A percentile compares a stretch with the other conserved stretches of the same genome.
Evolutionary conservation across 2,329 filamentous ascomycete species (phyloP).

Genomic region (Beauveria scarabaeidicola): DNA sequence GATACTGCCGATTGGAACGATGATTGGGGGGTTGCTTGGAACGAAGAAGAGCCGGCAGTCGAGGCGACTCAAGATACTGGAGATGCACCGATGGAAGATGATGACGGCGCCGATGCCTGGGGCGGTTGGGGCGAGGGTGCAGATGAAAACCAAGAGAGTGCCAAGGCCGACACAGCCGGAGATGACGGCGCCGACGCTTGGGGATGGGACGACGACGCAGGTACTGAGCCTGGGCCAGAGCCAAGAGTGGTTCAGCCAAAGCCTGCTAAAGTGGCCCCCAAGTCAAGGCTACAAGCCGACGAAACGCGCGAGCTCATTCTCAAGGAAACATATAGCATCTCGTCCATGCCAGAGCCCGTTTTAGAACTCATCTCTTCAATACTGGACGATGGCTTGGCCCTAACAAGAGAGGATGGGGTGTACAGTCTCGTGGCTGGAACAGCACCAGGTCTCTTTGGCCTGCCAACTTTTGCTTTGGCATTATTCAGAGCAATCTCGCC

Average conservation of each 20-base stretch:
- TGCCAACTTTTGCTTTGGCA: slow-evolving; percentile 67
- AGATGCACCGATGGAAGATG: slow-evolving; percentile 19
- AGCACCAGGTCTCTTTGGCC: slow-evolving; percentile 58
- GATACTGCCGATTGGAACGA: slow-evolving; percentile 58
- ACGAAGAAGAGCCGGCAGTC: slow-evolving; percentile 49
- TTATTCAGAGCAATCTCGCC: slow-evolving; percentile 72
- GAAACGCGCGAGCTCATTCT: slow-evolving; percentile 61
- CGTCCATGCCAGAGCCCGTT: slow-evolving; percentile 74
- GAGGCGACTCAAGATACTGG: slow-evolving; percentile 16
- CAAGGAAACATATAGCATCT: slow-evolving; percentile 80
- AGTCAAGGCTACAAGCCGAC: slow-evolving; percentile 19
- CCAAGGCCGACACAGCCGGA: slow-evolving; percentile 20
- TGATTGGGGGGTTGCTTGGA: slow-evolving; percentile 78
- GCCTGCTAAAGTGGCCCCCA: slow-evolving; percentile 6
- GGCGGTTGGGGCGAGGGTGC: slow-evolving; percentile 66
- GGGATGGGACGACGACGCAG: slow-evolving; percentile 68
- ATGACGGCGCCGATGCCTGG: slow-evolving; percentile 61
- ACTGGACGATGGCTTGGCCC: slow-evolving; percentile 50
- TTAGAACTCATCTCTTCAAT: slow-evolving; percentile 55
- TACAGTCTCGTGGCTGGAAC: slow-evolving; percentile 56
- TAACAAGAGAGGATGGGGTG: slow-evolving; percentile 46
- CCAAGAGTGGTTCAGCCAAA: background rate
- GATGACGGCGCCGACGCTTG: slow-evolving; percentile 58
- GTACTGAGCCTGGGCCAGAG: slow-evolving; percentile 17
- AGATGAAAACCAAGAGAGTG: slow-evolving; percentile 17